Conservation (phyloP, 768 basidiomycete genomes). For the Cyathus striatus region DNA sequence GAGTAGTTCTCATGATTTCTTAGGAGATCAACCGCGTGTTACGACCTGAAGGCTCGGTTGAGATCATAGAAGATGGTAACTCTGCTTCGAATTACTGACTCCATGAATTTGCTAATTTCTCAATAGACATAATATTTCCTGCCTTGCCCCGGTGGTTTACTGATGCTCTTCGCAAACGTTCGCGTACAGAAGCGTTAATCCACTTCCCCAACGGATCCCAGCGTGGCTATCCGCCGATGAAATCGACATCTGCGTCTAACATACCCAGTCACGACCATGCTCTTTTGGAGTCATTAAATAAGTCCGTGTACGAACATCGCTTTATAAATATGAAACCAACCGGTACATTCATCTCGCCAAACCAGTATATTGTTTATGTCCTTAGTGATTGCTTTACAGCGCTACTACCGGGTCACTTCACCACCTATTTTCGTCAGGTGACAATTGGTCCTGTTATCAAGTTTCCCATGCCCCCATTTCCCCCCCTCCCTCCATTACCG, state of each 20-base stretch:
- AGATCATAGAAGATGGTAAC: conserved; percentile 71
- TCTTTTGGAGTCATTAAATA: conserved; percentile 60
- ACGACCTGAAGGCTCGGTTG: conserved; percentile 63
- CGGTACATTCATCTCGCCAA: conserved; percentile 32
- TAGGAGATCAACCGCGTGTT: conserved; percentile 74
- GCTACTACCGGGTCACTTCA: conserved; percentile 64
- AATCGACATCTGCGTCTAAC: conserved; percentile 22
- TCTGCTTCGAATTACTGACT: neutral
- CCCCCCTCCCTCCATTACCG: conserved; percentile 55
- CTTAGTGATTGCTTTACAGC: conserved; percentile 29
- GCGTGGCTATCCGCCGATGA: conserved; percentile 27
- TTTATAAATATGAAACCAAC: conserved; percentile 71
- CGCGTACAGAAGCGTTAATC: conserved; percentile 41
- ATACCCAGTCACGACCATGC: conserved; percentile 59
- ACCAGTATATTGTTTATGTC: conserved; percentile 1
- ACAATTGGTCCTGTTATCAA: conserved; percentile 53
- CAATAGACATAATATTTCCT: conserved; percentile 71
- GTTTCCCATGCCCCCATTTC: conserved; percentile 67
- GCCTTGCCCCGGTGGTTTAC: conserved; percentile 75
- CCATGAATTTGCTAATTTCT: neutral
- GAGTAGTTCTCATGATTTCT: neutral
- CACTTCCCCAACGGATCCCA: conserved; percentile 45
- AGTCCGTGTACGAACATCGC: conserved; percentile 62
- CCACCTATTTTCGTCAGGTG: conserved; percentile 66
- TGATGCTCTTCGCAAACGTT: conserved; percentile 52